A percentile compares a stretch with the other conserved stretches of the same genome.
These are phyloP conservation scores for Solanum pennellii DNA, from an alignment of 257 asterid genomes.

Conservation along the genomic window DNA sequence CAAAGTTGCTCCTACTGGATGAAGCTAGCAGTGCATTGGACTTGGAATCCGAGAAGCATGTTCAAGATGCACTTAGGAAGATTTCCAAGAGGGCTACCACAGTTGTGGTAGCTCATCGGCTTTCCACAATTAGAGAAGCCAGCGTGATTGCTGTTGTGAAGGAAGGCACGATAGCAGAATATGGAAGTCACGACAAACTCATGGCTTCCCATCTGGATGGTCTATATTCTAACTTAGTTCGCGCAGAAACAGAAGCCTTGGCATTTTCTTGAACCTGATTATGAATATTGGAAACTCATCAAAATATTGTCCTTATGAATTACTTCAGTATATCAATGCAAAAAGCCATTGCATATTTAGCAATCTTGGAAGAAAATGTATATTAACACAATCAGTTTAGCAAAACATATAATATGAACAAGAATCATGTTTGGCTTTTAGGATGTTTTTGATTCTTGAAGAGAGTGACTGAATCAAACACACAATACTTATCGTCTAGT, in stretches of 20 bases:
- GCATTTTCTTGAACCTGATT: constrained; percentile 38
- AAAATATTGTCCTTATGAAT: neutral
- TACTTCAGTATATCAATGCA: neutral
- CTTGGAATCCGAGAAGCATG: constrained; percentile 69
- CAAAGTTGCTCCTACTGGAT: constrained; percentile 53
- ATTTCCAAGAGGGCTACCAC: constrained; percentile 59
- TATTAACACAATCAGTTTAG: neutral
- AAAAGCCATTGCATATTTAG: neutral
- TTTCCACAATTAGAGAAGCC: constrained; percentile 65
- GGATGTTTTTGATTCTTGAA: neutral
- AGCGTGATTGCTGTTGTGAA: constrained; percentile 48
- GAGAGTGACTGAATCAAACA: neutral
- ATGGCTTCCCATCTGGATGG: constrained; percentile 44
- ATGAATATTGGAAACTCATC: neutral
- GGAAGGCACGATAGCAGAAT: constrained; percentile 57
- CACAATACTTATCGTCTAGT: neutral
- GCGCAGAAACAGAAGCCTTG: constrained; percentile 70
- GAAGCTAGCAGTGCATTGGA: constrained; percentile 91
- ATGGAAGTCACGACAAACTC: constrained; percentile 57
- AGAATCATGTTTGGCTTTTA: neutral
- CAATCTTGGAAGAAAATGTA: neutral
- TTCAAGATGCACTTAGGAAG: constrained; percentile 55
- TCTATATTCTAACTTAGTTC: constrained; percentile 52
- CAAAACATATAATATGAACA: neutral
- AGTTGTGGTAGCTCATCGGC: constrained; percentile 75